Evolutionary conservation across 805 yeast species (phyloP).

Genomic region (Saccharomycopsis fibuligera): DNA sequence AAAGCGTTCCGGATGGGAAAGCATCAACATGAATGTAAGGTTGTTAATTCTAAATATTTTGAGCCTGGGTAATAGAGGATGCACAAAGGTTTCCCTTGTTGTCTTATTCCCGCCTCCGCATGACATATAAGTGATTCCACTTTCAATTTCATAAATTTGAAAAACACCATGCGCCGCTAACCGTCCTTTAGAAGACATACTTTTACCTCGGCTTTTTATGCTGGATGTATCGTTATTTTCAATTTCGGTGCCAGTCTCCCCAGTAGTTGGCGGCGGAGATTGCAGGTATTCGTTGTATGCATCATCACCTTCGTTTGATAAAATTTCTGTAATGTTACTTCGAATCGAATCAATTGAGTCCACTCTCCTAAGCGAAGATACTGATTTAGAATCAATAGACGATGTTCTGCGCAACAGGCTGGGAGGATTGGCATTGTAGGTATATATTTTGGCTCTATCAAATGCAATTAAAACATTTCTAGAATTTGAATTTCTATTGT

Average conservation of each 20-base stretch:
- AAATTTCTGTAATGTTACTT: constrained; percentile 15
- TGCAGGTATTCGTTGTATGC: background rate
- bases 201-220: background rate
- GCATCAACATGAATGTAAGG: constrained; percentile 10
- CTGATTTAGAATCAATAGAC: constrained; percentile 3
- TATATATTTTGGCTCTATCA: constrained; percentile 9
- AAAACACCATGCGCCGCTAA: constrained; percentile 12
- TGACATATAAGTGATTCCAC: constrained; percentile 11
- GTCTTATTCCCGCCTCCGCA: constrained; percentile 16
- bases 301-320: background rate
- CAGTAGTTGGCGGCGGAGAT: too few relatives aligned
- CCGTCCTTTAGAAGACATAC: constrained; percentile 5
- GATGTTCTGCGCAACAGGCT: background rate
- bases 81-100: constrained; percentile 18
- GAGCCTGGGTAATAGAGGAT: constrained; percentile 13
- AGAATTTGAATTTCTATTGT: background rate
- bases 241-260: background rate
- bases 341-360: constrained; percentile 13
- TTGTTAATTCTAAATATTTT: constrained; percentile 11
- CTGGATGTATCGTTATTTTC: background rate
- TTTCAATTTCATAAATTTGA: constrained; percentile 16
- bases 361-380: constrained; percentile 2
- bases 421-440: constrained; percentile 8
- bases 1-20: constrained; percentile 17
- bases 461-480: constrained; percentile 4